These are phyloP conservation scores for Exophiala xenobiotica DNA, from an alignment of 2,329 filamentous ascomycete genomes.

Conservation along the genomic window DNA sequence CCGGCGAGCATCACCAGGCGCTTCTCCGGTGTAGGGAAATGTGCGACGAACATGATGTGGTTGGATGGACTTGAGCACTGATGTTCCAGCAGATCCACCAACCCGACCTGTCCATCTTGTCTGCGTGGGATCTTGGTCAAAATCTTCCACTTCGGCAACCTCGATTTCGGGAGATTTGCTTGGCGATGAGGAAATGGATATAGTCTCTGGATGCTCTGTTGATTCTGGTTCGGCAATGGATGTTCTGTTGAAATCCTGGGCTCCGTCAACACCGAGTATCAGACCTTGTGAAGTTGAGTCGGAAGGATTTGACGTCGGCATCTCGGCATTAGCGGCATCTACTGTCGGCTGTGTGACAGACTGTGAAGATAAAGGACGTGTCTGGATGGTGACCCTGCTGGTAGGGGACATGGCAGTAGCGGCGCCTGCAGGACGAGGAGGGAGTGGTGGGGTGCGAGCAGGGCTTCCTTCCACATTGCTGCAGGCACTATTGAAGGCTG, in stretches of 20 bases:
- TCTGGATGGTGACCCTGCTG: slow-evolving; percentile 50
- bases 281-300: slow-evolving; percentile 3
- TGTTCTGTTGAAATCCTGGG: slow-evolving; percentile 1
- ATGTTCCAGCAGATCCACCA: slow-evolving; percentile 25
- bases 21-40: slow-evolving; percentile 22
- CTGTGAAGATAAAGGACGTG: slow-evolving; percentile 32
- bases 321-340: slow-evolving; percentile 2
- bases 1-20: slow-evolving; percentile 21
- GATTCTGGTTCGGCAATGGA: background rate
- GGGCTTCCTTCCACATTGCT: slow-evolving; percentile 26
- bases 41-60: slow-evolving; percentile 24
- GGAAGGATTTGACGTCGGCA: slow-evolving; percentile 7
- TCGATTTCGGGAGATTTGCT: slow-evolving; percentile 49
- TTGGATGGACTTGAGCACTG: slow-evolving; percentile 7
- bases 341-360: slow-evolving; percentile 20
- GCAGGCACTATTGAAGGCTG: slow-evolving; percentile 6
- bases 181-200: slow-evolving; percentile 46
- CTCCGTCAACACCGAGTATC: slow-evolving; percentile 6
- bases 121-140: slow-evolving; percentile 46
- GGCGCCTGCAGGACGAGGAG: slow-evolving; percentile 26
- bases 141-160: slow-evolving; percentile 50
- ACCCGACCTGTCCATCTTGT: slow-evolving; percentile 45
- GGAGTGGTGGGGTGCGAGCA: slow-evolving; percentile 20
- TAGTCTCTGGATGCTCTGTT: slow-evolving; percentile 30
- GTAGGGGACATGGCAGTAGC: slow-evolving; percentile 38